Conservation (phyloP, 371 early-diverging fungal genomes). For the Haplosporangium sp. region DNA sequence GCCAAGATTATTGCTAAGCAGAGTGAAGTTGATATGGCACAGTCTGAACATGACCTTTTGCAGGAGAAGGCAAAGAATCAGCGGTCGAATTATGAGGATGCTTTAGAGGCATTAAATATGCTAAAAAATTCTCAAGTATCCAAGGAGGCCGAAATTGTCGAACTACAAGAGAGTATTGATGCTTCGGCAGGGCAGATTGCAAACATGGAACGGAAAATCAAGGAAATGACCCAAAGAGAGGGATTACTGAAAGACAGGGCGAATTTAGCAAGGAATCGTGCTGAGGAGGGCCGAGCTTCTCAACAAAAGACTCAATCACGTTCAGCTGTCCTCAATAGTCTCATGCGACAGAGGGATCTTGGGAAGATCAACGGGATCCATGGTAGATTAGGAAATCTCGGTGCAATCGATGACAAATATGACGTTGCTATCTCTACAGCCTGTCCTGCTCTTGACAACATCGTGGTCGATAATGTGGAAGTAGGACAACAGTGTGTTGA, state of each 20-base stretch:
- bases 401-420: slow-evolving; percentile 94
- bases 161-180: slow-evolving; percentile 60
- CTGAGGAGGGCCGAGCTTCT: slow-evolving; percentile 73
- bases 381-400: slow-evolving; percentile 97
- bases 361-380: slow-evolving; percentile 90
- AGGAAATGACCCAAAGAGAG: slow-evolving; percentile 36
- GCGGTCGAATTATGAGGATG: slow-evolving; percentile 69
- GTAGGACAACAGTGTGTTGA: slow-evolving; percentile 95
- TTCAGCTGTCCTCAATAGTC: slow-evolving; percentile 77
- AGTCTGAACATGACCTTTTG: slow-evolving; percentile 82
- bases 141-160: slow-evolving; percentile 63
- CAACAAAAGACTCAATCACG: slow-evolving; percentile 79
- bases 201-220: slow-evolving; percentile 56
- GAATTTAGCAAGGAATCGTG: slow-evolving; percentile 67
- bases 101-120: slow-evolving; percentile 67
- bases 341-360: slow-evolving; percentile 83
- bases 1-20: slow-evolving; percentile 81
- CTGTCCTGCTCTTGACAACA: slow-evolving; percentile 87
- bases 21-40: slow-evolving; percentile 79
- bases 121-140: slow-evolving; percentile 45
- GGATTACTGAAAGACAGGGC: slow-evolving; percentile 28
- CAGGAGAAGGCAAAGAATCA: slow-evolving; percentile 68
- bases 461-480: slow-evolving; percentile 97
- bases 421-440: slow-evolving; percentile 98
- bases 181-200: slow-evolving; percentile 58